Base-by-base conservation (phyloP, 1,284 basidiomycete genomes). In the Mycocalia duriaeana region DNA sequence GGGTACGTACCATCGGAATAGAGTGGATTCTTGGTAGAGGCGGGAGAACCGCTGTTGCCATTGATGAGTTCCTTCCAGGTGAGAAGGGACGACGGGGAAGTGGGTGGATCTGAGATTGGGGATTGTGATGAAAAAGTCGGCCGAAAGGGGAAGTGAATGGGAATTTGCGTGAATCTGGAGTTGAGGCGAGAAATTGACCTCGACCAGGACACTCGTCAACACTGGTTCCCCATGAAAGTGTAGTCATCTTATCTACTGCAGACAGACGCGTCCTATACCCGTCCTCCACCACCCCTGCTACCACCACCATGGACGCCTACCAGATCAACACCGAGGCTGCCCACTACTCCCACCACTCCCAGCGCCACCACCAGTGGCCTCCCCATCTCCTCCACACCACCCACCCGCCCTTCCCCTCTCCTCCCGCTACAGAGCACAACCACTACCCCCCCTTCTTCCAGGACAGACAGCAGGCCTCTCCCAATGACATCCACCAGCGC, bases 341-440 rank as follows among this genome's bases (percentile, higher is more conserved):
- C 14, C 62, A 58, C 31, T 56, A 50, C 22, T 60, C 60, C 39
- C 61, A 59, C 25, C 53, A 55, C n/a, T n/a, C n/a, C 14, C 62
- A 57, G 36, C 58, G 50, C 23, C 62, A 61, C 40, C 61, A 59
- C 46, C 60, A 62, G 38, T 63, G 60, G 61, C 53, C 54, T 1
- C 54, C 56, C 18, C 63, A 65, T 51, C 56, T 63, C 25, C 52
- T 63, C n/a, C 40, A 42, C 19, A 13, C 40, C 23, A 8, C 40
- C 14, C 40, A 42, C 31, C 55, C 13, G 50, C 62, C 8, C 59
- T 61, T 54, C 53, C 66, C 40, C 37, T 58, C 64, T 9, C 59
- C 63, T 1, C 55, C 61, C 25, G 52, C 58, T 22, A 50, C 45
- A 19, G 61, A 63, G 13, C 58, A 58, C 49, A 48, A 50, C 4